Conservation (phyloP, 2,329 filamentous ascomycete species). For the Diaporthe velutina region DNA sequence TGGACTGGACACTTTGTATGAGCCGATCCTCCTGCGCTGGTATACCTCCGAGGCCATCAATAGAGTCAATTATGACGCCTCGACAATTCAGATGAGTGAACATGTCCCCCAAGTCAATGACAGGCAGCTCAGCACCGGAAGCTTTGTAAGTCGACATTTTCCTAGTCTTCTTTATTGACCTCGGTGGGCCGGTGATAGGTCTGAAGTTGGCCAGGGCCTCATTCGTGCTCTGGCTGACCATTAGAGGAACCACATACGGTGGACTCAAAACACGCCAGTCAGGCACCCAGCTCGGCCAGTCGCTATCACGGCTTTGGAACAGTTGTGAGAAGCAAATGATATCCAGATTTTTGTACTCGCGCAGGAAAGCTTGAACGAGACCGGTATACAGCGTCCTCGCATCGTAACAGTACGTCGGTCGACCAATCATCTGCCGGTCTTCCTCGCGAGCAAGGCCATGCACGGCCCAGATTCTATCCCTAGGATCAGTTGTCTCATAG, state of each 20-base stretch:
- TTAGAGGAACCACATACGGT: conserved; percentile 31
- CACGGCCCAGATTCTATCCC: conserved; percentile 32
- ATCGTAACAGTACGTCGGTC: conserved; percentile 31
- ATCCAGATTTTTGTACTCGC: conserved; percentile 22
- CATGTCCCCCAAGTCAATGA: not conserved
- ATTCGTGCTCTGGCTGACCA: conserved; percentile 34
- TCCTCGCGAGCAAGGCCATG: conserved; percentile 28
- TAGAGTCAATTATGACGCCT: conserved; percentile 18
- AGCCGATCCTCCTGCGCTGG: not conserved
- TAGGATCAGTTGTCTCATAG: conserved; percentile 30
- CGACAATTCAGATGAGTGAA: conserved; percentile 8
- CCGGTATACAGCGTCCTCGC: conserved; percentile 21
- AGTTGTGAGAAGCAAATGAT: conserved; percentile 33
- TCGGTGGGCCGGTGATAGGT: not conserved
- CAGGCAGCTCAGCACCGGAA: not conserved
- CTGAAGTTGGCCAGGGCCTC: conserved; percentile 33
- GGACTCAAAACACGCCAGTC: conserved; percentile 28
- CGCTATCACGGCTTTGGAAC: not conserved
- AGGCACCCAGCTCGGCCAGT: conserved; percentile 34
- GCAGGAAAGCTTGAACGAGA: conserved; percentile 28
- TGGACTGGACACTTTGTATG: not conserved
- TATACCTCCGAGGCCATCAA: conserved; percentile 25
- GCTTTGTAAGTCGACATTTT: conserved; percentile 6
- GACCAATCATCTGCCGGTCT: conserved; percentile 31
- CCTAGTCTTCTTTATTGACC: not conserved